These are phyloP conservation scores for Emericellopsis cladophorae DNA, from an alignment of 2,329 filamentous ascomycete genomes.

Conservation along the genomic window DNA sequence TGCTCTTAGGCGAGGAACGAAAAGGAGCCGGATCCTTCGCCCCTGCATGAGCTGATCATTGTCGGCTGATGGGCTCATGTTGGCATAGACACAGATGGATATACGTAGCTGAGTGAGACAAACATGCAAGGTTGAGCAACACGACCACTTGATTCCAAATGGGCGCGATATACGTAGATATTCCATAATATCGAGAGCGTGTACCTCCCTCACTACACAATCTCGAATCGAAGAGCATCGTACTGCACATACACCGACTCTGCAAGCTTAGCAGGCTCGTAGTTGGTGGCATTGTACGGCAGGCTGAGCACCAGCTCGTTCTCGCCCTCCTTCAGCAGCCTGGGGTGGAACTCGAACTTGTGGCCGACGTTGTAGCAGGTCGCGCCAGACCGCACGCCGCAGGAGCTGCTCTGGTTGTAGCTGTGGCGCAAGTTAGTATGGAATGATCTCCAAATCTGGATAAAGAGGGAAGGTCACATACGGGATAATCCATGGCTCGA, in stretches of 20 bases:
- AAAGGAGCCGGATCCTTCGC: too few relatives aligned
- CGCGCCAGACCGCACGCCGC: constrained; percentile 45
- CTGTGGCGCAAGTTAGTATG: not conserved
- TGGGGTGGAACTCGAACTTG: constrained; percentile 43
- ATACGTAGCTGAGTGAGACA: too few relatives aligned
- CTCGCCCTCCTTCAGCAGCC: constrained; percentile 32
- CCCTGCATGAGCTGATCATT: too few relatives aligned
- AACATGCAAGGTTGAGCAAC: too few relatives aligned
- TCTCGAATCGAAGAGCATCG: constrained; percentile 48
- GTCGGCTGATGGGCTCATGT: too few relatives aligned
- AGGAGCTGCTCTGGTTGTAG: constrained; percentile 26
- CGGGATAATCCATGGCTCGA: constrained; percentile 44
- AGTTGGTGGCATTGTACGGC: constrained; percentile 45
- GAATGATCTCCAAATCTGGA: not conserved
- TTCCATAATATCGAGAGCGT: too few relatives aligned
- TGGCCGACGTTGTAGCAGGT: constrained; percentile 49
- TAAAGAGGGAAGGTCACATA: constrained; percentile 11
- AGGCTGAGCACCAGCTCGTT: constrained; percentile 46
- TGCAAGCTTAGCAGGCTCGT: constrained; percentile 43
- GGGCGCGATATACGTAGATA: too few relatives aligned
- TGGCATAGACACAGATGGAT: too few relatives aligned
- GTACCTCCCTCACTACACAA: constrained; percentile 12
- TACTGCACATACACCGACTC: constrained; percentile 50
- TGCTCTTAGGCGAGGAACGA: too few relatives aligned
- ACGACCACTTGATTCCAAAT: too few relatives aligned